Evolutionary conservation across 1,284 basidiomycete genomes (phyloP), one percentile per base, ranked within the genome.

Genomic region (Wolfiporia cocos): DNA sequence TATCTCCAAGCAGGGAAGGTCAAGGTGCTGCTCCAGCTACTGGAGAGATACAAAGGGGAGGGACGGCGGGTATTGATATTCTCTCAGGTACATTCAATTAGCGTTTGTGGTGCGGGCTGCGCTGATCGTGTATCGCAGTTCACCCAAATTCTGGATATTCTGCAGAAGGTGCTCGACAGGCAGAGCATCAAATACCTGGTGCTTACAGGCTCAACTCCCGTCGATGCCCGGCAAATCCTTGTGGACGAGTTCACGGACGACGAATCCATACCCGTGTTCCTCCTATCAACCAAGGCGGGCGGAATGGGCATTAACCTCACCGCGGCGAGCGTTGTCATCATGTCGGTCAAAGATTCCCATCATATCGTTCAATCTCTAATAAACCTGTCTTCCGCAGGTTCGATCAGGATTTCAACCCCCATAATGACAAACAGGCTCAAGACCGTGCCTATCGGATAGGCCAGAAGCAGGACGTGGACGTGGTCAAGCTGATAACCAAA

Each of bases 361-460:
- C 36, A 18, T 4, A 1, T n/a, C 29, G 24, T 17, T 10, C 35
- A 17, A 35, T 36, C 18, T 42, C 14, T 34, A 39, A 28, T 36
- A 44, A 37, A 18, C 41, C 40, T 37, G 26, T 9, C 24, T 39
- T 33, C 40, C 24, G 11, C 47, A 86, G 83, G 73, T 98, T 95
- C 61, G 96, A 99, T 61, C 94, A 97, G 62, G 96, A 99, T 62
- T 97, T 95, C 64, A 98, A 96, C 63, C 89, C 84, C 6, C 85
- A 86, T 59, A 89, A 87, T 55, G 95, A 98, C 67, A 81, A 87
- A 48, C 95, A 99, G 67, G 96, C 96, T 0, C 92, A 95, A 43
- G 96, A 99, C 62, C 83, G 96, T 28, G 93, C 93, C 21, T 99
- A 98, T 62, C 86, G 96, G n/a, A 97, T 99, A 53, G 95, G 92